Evolutionary conservation across 352 stramenopile species (phyloP), one percentile per base, ranked within the genome.

Genomic region (Phytophthora litchii): DNA sequence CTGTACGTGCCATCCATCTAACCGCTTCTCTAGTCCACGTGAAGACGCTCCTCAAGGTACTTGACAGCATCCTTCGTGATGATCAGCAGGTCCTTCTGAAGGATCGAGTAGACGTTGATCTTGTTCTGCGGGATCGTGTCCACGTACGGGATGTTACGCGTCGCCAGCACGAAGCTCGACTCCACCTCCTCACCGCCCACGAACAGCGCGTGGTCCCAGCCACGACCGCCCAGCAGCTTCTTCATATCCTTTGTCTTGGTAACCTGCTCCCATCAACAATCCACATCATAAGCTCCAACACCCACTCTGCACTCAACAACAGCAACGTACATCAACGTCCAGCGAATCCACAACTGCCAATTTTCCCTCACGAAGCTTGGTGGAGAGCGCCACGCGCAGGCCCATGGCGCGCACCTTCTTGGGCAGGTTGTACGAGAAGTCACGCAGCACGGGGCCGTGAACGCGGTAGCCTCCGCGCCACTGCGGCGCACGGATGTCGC

Each of bases 21-120:
- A 27, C 45, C 53, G 55, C 41, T 67, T 25, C 20, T 68, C 48
- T 90, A 93, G 68, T 95, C 86, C 25, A 86, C 74, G 75, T 92
- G 83, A 61, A 95, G 76, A 66, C 86, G 82, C 42, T 93, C 76
- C 67, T 95, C 86, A 36, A 95, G 75, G 70, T 95, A 95, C 81
- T 93, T 94, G 69, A 90, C 82, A 23, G 86, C 81, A 55, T 93
- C 86, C 51, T 84, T 84, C 25, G 86, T 93, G 66, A 94, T 80
- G 56, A 95, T 80, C 37, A 95, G 70, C 63, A 95, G 55, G 60
- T 95, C 86, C 75, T 92, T 92, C 62, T 95, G 81, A 67, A 95
- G 54, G 71, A 95, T 94, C 67, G 86, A 92, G 78, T 95, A 95
- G 35, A 94, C 84, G 67, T 94, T 95, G 72, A 95, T 86, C 80